Percentiles rank a stretch among this genome's conserved stretches.
phyloP scores from a whole-genome alignment of 2,329 filamentous ascomycete genomes.

The Aspergillus neoniger region DNA sequence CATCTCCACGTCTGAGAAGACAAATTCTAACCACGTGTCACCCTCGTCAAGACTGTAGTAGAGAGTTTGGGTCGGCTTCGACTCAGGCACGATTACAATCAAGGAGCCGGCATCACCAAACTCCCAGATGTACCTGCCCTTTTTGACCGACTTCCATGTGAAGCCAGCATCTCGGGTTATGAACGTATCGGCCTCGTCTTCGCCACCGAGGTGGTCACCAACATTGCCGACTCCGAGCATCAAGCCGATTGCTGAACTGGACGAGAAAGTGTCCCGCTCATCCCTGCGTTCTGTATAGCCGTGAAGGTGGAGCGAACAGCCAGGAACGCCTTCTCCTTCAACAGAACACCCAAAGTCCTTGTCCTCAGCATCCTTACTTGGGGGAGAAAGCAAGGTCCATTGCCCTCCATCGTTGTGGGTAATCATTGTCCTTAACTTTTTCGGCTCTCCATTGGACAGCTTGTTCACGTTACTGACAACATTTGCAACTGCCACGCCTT shows the following conservation, averaged over 20 bases:
- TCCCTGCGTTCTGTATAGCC: constrained; percentile 90
- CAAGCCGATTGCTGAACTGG: constrained; percentile 80
- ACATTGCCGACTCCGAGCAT: constrained; percentile 94
- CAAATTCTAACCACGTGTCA: constrained; percentile 71
- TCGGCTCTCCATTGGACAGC: constrained; percentile 59
- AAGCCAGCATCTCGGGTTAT: constrained; percentile 90
- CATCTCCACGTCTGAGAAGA: constrained; percentile 72
- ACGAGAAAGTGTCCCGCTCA: constrained; percentile 82
- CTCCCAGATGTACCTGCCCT: constrained; percentile 89
- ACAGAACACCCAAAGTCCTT: constrained; percentile 70
- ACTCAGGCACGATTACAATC: constrained; percentile 79
- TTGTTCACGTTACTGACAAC: constrained; percentile 73
- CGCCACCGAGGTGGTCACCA: constrained; percentile 66
- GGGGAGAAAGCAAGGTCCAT: constrained; percentile 78
- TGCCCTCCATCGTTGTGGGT: constrained; percentile 94
- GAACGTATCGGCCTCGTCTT: constrained; percentile 81
- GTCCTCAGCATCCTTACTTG: constrained; percentile 67
- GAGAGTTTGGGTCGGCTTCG: constrained; percentile 65
- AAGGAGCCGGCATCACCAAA: constrained; percentile 95
- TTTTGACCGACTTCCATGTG: constrained; percentile 80
- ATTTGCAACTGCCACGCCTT: constrained; percentile 88
- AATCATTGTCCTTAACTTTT: constrained; percentile 86
- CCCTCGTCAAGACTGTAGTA: constrained; percentile 83
- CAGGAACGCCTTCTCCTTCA: constrained; percentile 55
- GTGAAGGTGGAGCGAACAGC: constrained; percentile 88